Conservation (phyloP, 257 asterid species). For the Gentiana straminea region DNA sequence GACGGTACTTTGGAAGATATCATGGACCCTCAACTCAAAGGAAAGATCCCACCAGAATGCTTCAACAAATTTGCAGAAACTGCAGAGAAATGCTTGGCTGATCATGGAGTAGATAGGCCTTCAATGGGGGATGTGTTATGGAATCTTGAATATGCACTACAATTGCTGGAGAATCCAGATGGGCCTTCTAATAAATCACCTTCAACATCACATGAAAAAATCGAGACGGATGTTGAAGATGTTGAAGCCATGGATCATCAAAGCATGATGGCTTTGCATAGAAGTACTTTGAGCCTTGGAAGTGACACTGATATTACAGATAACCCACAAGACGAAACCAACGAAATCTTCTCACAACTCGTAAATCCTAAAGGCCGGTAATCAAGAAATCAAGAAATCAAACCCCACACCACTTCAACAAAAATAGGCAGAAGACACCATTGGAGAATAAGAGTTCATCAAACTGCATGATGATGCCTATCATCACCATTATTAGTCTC, state of each 20-base stretch:
- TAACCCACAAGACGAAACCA: conserved; percentile 10
- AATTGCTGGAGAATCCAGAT: conserved; percentile 39
- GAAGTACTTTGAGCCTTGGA: conserved; percentile 51
- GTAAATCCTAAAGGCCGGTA: conserved; percentile 54
- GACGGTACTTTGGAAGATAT: conserved; percentile 49
- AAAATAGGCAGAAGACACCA: no score
- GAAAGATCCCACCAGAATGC: conserved; percentile 48
- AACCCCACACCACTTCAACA: no score
- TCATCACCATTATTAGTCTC: no score
- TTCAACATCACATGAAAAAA: conserved; percentile 1
- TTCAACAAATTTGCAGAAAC: conserved; percentile 53
- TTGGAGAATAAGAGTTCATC: no score
- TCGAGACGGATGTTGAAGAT: conserved; percentile 19
- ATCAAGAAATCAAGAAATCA: not conserved
- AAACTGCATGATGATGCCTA: no score
- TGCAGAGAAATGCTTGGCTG: conserved; percentile 67
- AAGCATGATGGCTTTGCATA: conserved; percentile 60
- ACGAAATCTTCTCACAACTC: conserved; percentile 55
- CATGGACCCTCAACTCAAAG: conserved; percentile 60
- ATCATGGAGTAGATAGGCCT: conserved; percentile 62
- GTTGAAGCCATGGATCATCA: conserved; percentile 29
- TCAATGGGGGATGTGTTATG: conserved; percentile 80
- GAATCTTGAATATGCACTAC: conserved; percentile 65
- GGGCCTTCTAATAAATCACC: conserved; percentile 1
- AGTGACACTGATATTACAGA: conserved; percentile 23